Evolutionary conservation across 2,329 filamentous ascomycete species (phyloP), one percentile per base, ranked within the genome.

Genomic region (Nothomitra cinnamomea): DNA sequence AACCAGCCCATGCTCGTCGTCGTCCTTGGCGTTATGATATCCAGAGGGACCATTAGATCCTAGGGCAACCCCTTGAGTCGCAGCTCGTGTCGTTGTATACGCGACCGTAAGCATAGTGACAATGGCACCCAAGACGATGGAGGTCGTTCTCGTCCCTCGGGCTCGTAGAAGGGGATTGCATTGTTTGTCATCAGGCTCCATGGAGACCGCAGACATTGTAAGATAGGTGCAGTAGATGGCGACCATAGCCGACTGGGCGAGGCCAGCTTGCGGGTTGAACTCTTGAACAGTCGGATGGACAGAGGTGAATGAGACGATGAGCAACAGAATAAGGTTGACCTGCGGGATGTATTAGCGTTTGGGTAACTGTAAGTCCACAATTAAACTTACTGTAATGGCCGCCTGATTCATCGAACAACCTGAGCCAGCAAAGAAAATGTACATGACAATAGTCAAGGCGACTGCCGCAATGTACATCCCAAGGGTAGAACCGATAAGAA

Each of bases 171-270:
- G 76, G 7, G 92, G 92, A 68, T 98, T 98, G 78, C 92, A 98
- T 59, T 86, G 78, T 61, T 86, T 83, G 71, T 95, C 82, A 66
- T 96, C 90, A 0, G 92, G 92, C 63, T 98, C 90, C 92, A 98
- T 96, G 54, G 88, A 94, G 1, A 98, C 92, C 24, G 92, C 92
- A 1, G 89, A 95, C 81, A 98, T 87, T 60, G 92, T 98, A 54
- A 98, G 79, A 65, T 98, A 98, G 43, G 92, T 96, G 78, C 92
- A 98, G 74, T 98, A 98, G 55, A 95, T 79, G 17, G 89, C 87
- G 45, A 98, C 92, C 79, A 96, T 95, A 57, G 92, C 90, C 42
- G 89, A 88, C 66, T 98, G 92, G n/a, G 92, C 92, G 56, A 98
- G 76, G 50, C 92, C 92, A 42, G 92, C 92, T 64, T 90, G 88